Base-by-base conservation (phyloP, 2,329 filamentous ascomycete species). In the Nemania diffusa region DNA sequence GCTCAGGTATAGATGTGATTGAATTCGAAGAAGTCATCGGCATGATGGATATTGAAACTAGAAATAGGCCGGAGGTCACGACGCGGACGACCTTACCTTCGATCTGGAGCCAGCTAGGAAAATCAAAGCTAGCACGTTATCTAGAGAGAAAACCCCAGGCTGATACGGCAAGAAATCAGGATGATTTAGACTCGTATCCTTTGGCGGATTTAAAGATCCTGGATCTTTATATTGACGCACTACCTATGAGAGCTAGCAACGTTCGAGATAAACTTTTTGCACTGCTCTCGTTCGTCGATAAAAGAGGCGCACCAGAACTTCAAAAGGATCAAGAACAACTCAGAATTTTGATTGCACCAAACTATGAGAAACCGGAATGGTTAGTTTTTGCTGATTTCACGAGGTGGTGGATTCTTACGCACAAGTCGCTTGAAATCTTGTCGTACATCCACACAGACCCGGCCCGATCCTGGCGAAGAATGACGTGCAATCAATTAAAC, bases 381-480 rank as follows among this genome's bases (percentile, higher is more conserved):
- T n/a, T n/a, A n/a, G n/a, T n/a, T n/a, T n/a, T n/a, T n/a, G n/a
- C n/a, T n/a, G n/a, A n/a, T n/a, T n/a, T n/a, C n/a, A n/a, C n/a
- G n/a, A n/a, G n/a, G n/a, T n/a, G n/a, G n/a, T n/a, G n/a, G n/a
- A n/a, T n/a, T n/a, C n/a, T n/a, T n/a, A n/a, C n/a, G n/a, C n/a
- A n/a, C n/a, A n/a, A n/a, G n/a, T n/a, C n/a, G n/a, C n/a, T n/a
- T n/a, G n/a, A n/a, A n/a, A n/a, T n/a, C n/a, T n/a, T n/a, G n/a
- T n/a, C n/a, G n/a, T n/a, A n/a, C n/a, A n/a, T n/a, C n/a, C n/a
- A n/a, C n/a, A n/a, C n/a, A n/a, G n/a, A n/a, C n/a, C n/a, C n/a
- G n/a, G n/a, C n/a, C n/a, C 56, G 56, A 8, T 27, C 56, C 2
- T 58, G 56, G 56, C 56, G 56, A 42, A 57, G 37, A 20, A 58